phyloP scores from a whole-genome alignment of 257 asterid genomes.

The Solanum clarkiae region DNA sequence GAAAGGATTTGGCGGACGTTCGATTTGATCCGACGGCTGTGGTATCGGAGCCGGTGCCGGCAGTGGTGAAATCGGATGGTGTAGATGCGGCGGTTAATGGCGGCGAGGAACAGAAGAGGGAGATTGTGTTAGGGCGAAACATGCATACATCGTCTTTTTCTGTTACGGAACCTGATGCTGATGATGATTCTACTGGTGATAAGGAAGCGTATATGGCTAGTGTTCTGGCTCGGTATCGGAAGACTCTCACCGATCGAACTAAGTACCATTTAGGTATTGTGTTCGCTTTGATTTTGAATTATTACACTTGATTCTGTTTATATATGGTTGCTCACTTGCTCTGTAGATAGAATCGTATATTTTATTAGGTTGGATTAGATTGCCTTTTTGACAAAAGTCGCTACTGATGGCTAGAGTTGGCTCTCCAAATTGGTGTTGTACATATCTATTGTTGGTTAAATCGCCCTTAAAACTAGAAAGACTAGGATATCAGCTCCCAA shows the following conservation, averaged over 20 bases:
- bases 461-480: background rate
- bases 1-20: background rate
- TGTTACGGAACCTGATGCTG: constrained; percentile 94
- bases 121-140: constrained; percentile 71
- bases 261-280: constrained; percentile 64
- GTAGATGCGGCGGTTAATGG: background rate
- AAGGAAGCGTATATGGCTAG: constrained; percentile 94
- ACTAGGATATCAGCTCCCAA: background rate
- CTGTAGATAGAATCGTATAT: background rate
- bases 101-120: constrained; percentile 24
- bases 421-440: background rate
- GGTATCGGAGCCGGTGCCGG: constrained; percentile 44
- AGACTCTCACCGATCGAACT: constrained; percentile 69
- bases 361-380: background rate
- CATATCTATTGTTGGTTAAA: background rate
- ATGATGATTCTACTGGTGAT: constrained; percentile 92
- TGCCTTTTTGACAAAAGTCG: background rate
- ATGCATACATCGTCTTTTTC: constrained; percentile 69
- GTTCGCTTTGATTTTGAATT: background rate
- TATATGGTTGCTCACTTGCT: background rate
- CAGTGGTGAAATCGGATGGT: constrained; percentile 17
- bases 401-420: background rate
- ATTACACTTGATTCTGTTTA: background rate
- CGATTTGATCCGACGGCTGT: constrained; percentile 41
- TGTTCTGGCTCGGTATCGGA: constrained; percentile 79